Base-by-base conservation (phyloP, 2,329 filamentous ascomycete species). In the Pestalotiopsis sp. region DNA sequence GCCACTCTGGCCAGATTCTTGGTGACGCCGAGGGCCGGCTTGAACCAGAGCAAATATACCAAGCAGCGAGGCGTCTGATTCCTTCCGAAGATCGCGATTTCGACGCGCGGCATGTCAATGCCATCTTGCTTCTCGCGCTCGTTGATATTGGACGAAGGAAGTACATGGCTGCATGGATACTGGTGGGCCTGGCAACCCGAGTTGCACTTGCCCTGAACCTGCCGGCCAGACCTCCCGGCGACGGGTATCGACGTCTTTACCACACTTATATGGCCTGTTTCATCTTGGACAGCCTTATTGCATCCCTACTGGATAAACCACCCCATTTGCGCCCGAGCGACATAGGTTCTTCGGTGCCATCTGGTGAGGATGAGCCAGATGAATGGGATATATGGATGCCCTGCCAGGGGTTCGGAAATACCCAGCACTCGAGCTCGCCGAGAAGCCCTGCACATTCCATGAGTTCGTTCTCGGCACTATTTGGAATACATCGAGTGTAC, bases 351-450 rank as follows among this genome's bases (percentile, higher is more conserved):
- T 76, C 77, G 65, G 69, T 84, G 38, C 84, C 85, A 11, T 78
- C 80, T 2, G 80, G 92, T 2, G 90, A 92, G 76, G 89, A 92
- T 72, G 90, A 90, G 1, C 80, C 91, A 23, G 92, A 94, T 74
- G 91, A 94, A 79, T 94, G 91, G 91, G 89, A 92, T 72, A 89
- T 90, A 1, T 94, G 92, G 92, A 83, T 84, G 20, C 87, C 89
- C 31, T 83, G 84, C 69, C 73, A 76, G 4, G 81, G 78, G 3
- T 82, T 83, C 63, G 80, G 81, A 4, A 69, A 70, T 25, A 63
- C 61, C 17, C 65, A 66, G 14, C 62, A 59, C 4, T 66, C 71
- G 13, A 20, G 23, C 31, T 59, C 57, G 17, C 56, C 49, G 2
- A 70, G 73, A 39, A 72, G 70, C 62, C 74, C 74, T n/a, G 71